Evolutionary conservation across 352 stramenopile genomes (phyloP).

Genomic region (Aphanomyces stellatus): DNA sequence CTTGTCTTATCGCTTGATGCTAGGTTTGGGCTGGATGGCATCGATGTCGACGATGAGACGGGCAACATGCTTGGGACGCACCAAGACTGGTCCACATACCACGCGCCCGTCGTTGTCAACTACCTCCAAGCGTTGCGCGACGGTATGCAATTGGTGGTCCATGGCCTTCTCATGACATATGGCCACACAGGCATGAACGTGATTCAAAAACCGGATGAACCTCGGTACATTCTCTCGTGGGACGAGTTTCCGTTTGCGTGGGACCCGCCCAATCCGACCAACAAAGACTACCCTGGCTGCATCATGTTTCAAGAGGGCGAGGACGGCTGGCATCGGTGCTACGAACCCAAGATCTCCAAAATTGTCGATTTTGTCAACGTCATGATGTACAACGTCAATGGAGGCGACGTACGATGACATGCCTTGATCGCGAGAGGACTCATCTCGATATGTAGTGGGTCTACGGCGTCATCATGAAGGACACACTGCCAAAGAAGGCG

Average conservation of each 20-base stretch:
- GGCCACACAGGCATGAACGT: neutral
- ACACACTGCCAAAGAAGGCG: neutral
- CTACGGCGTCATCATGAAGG: slow-evolving; percentile 4
- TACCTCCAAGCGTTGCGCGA: neutral
- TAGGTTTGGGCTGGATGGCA: slow-evolving; percentile 53
- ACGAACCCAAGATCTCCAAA: slow-evolving; percentile 36
- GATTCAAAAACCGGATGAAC: slow-evolving; percentile 7
- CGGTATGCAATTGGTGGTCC: too few relatives aligned
- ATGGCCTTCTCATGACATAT: neutral
- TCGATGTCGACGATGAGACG: slow-evolving; percentile 73
- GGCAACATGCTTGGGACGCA: slow-evolving; percentile 23
- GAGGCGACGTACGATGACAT: slow-evolving; percentile 24
- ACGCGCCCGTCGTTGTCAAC: neutral
- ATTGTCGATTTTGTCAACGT: slow-evolving; percentile 76
- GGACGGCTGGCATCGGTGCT: slow-evolving; percentile 35
- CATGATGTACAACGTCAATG: slow-evolving; percentile 74
- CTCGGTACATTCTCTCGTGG: slow-evolving; percentile 1
- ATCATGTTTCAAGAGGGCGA: neutral
- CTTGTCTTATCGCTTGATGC: too few relatives aligned
- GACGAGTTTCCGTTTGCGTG: slow-evolving; percentile 13
- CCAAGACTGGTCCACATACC: slow-evolving; percentile 3
- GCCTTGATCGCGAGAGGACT: too few relatives aligned
- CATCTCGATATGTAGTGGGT: slow-evolving; percentile 1
- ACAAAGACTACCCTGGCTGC: neutral
- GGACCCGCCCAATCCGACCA: neutral